Evolutionary conservation across 225 moss, liverwort and hornwort genomes (phyloP).

Genomic region (Pseudoscleropodium purum): DNA sequence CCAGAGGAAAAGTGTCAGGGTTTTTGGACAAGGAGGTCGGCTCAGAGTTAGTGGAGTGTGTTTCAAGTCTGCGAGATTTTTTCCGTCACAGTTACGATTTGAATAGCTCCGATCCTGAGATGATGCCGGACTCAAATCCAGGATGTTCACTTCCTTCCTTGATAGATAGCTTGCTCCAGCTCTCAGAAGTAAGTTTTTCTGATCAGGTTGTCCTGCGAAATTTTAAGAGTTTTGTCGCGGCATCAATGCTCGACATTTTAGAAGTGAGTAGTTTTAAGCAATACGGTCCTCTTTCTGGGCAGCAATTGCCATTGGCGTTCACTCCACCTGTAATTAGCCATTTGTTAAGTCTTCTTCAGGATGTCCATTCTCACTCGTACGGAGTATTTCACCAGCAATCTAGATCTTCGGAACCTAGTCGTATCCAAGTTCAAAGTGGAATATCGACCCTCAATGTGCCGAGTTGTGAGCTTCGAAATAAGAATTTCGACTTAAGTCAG

Average conservation of each 20-base stretch:
- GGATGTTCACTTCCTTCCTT: constrained; percentile 69
- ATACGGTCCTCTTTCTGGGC: constrained; percentile 53
- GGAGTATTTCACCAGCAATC: constrained; percentile 34
- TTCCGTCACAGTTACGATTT: constrained; percentile 66
- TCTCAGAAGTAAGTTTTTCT: constrained; percentile 48
- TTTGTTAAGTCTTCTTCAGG: constrained; percentile 78
- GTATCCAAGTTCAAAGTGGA: constrained; percentile 4
- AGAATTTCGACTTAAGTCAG: constrained; percentile 51
- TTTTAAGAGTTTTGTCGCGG: constrained; percentile 65
- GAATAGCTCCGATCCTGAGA: constrained; percentile 65
- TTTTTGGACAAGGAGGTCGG: constrained; percentile 53
- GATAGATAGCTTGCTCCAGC: constrained; percentile 75
- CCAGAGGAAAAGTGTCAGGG: constrained; percentile 41
- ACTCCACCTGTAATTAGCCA: constrained; percentile 83
- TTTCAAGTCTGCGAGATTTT: constrained; percentile 53
- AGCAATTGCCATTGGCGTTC: constrained; percentile 73
- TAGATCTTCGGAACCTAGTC: constrained; percentile 19
- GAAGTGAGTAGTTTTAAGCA: constrained; percentile 58
- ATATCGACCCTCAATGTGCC: constrained; percentile 14
- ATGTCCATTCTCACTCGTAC: constrained; percentile 53
- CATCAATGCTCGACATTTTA: constrained; percentile 72
- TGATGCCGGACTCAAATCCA: constrained; percentile 59
- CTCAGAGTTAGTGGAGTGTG: constrained; percentile 44
- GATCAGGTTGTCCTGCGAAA: constrained; percentile 61
- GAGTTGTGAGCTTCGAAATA: constrained; percentile 55